Evolutionary conservation across 1,284 basidiomycete species (phyloP).

Genomic region (Tylopilus sp.): DNA sequence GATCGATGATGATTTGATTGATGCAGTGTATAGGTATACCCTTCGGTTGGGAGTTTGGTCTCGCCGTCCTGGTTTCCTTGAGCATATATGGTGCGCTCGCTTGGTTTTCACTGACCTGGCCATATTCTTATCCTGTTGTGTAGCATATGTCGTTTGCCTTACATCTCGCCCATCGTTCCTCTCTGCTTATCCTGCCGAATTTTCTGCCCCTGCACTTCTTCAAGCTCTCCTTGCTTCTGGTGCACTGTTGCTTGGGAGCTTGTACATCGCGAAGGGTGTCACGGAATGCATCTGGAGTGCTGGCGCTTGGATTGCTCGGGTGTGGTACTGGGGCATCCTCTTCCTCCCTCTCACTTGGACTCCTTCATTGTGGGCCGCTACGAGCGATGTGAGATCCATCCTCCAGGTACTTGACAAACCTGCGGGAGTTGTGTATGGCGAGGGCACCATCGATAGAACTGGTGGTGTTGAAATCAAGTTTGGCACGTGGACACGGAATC

Average conservation of each 20-base stretch:
- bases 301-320: slow-evolving; percentile 29
- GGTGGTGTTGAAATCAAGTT: slow-evolving; percentile 79
- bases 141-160: slow-evolving; percentile 18
- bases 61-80: slow-evolving; percentile 74
- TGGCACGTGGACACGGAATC: no score
- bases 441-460: slow-evolving; percentile 70
- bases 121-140: not conserved
- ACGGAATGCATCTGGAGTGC: slow-evolving; percentile 30
- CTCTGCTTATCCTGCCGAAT: slow-evolving; percentile 2
- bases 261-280: slow-evolving; percentile 30
- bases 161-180: slow-evolving; percentile 9
- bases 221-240: slow-evolving; percentile 77
- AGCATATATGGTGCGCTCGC: slow-evolving; percentile 58
- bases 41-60: slow-evolving; percentile 65
- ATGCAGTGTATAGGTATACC: slow-evolving; percentile 56
- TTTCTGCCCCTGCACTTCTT: slow-evolving; percentile 63
- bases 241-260: slow-evolving; percentile 71
- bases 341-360: slow-evolving; percentile 23
- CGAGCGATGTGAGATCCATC: slow-evolving; percentile 32
- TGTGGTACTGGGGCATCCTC: slow-evolving; percentile 31
- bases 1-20: slow-evolving; percentile 70
- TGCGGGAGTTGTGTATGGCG: slow-evolving; percentile 77
- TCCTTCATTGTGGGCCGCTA: slow-evolving; percentile 21
- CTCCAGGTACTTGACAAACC: slow-evolving; percentile 72
- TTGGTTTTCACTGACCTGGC: not conserved